Percentiles rank a stretch among this genome's conserved stretches.
Evolutionary conservation across 768 basidiomycete species (phyloP).

Genomic region (Floccularia luteovirens): DNA sequence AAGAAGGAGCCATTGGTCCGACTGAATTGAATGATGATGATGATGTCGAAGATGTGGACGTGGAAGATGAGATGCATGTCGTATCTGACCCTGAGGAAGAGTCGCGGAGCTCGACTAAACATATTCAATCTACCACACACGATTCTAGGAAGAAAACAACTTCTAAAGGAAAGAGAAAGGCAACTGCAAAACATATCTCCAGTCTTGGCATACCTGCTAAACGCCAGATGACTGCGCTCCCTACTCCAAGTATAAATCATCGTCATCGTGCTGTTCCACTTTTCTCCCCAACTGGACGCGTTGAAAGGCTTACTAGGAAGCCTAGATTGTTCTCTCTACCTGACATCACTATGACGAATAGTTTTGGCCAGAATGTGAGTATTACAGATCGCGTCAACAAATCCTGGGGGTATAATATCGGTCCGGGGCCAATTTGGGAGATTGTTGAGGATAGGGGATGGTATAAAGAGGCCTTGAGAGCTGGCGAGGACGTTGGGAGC

Average conservation of each 20-base stretch:
- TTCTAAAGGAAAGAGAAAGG: not conserved
- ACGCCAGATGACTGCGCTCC: constrained; percentile 50
- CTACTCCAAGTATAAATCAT: constrained; percentile 63
- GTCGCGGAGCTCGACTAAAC: not conserved
- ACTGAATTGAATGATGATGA: not conserved
- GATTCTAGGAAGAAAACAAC: not conserved
- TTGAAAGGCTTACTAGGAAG: constrained; percentile 48
- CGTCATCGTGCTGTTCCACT: constrained; percentile 65
- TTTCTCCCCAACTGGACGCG: constrained; percentile 37
- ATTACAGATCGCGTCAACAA: constrained; percentile 56
- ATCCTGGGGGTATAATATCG: constrained; percentile 68
- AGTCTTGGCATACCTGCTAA: constrained; percentile 19
- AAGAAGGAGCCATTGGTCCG: too few relatives aligned
- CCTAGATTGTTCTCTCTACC: constrained; percentile 45
- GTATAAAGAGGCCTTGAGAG: constrained; percentile 54
- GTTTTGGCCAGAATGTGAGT: constrained; percentile 39
- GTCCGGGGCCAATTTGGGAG: constrained; percentile 75
- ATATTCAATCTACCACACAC: not conserved
- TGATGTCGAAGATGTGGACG: not conserved
- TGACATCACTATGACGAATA: constrained; percentile 40
- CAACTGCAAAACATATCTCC: constrained; percentile 2
- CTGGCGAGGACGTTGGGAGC: constrained; percentile 22
- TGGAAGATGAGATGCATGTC: not conserved
- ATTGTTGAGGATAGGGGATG: constrained; percentile 70
- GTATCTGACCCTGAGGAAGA: not conserved